A percentile compares a stretch with the other conserved stretches of the same genome.
phyloP scores from a whole-genome alignment of 2,329 filamentous ascomycete species.

The Triangularia setosa region DNA sequence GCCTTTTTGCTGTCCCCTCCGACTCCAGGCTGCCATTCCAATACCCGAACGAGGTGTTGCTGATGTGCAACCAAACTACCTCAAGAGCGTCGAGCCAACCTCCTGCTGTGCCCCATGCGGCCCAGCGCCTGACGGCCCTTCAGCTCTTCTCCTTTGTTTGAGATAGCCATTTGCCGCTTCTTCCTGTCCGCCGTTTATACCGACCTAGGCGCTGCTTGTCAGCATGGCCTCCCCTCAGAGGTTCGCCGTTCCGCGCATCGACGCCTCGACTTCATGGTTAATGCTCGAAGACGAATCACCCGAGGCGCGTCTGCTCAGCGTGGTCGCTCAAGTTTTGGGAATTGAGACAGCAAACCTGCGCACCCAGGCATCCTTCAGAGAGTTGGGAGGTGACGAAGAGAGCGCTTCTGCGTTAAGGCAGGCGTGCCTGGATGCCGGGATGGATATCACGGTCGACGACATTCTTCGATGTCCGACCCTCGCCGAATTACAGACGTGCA shows the following conservation, averaged over 20 bases:
- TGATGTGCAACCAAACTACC: slow-evolving; percentile 15
- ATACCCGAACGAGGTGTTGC: slow-evolving; percentile 5
- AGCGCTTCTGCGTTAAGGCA: slow-evolving; percentile 33
- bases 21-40: slow-evolving; percentile 8
- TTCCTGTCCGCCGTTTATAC: slow-evolving; percentile 6
- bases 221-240: slow-evolving; percentile 21
- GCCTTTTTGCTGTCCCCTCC: slow-evolving; percentile 2
- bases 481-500: slow-evolving; percentile 42
- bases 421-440: slow-evolving; percentile 35
- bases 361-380: slow-evolving; percentile 41
- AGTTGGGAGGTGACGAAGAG: slow-evolving; percentile 40
- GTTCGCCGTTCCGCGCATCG: slow-evolving; percentile 17
- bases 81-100: slow-evolving; percentile 9
- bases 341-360: slow-evolving; percentile 32
- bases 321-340: slow-evolving; percentile 35
- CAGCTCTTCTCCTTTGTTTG: slow-evolving; percentile 21
- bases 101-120: slow-evolving; percentile 23
- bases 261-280: slow-evolving; percentile 25
- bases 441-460: slow-evolving; percentile 36
- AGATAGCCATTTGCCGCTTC: slow-evolving; percentile 18
- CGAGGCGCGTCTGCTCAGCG: slow-evolving; percentile 25
- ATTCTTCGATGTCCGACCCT: slow-evolving; percentile 42
- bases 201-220: slow-evolving; percentile 3
- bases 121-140: slow-evolving; percentile 18
- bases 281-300: slow-evolving; percentile 22